Evolutionary conservation across 2,329 filamentous ascomycete species (phyloP).

Genomic region (Dactylellina leptospora): DNA sequence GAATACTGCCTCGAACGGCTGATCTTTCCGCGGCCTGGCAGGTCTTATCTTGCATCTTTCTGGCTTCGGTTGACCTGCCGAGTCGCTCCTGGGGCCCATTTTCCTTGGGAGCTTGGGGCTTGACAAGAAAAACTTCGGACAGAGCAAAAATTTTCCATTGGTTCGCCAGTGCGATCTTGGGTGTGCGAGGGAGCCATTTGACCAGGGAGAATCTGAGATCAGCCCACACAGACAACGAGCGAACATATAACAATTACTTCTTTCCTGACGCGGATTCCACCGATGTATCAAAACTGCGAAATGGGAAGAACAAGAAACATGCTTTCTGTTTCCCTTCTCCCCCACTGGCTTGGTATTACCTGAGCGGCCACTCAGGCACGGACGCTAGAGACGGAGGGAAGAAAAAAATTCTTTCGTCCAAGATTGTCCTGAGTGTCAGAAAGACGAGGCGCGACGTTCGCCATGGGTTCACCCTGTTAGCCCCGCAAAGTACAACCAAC

Average conservation of each 20-base stretch:
- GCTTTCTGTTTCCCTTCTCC: too few species aligned
- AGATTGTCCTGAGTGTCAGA: constrained; percentile 33
- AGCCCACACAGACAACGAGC: background rate
- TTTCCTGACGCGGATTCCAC: constrained; percentile 31
- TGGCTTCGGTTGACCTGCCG: constrained; percentile 44
- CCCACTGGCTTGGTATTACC: background rate
- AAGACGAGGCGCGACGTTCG: constrained; percentile 43
- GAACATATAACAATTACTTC: background rate
- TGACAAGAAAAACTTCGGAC: constrained; percentile 18
- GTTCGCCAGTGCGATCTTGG: constrained; percentile 12
- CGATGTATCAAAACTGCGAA: constrained; percentile 12
- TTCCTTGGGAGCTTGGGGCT: constrained; percentile 34
- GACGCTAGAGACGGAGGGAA: constrained; percentile 22
- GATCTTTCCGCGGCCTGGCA: constrained; percentile 50
- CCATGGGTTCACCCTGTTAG: constrained; percentile 54
- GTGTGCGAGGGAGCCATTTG: constrained; percentile 1
- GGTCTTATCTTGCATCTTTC: constrained; percentile 47
- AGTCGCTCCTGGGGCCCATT: constrained; percentile 41
- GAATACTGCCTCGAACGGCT: constrained; percentile 47
- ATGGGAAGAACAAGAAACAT: constrained; percentile 17
- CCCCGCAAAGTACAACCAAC: constrained; percentile 50
- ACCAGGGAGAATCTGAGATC: constrained; percentile 23
- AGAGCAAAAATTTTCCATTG: constrained; percentile 29
- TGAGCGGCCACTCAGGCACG: constrained; percentile 15
- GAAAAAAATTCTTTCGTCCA: constrained; percentile 30